phyloP scores from a whole-genome alignment of 2,329 filamentous ascomycete species.

The Juglanconis oblonga region DNA sequence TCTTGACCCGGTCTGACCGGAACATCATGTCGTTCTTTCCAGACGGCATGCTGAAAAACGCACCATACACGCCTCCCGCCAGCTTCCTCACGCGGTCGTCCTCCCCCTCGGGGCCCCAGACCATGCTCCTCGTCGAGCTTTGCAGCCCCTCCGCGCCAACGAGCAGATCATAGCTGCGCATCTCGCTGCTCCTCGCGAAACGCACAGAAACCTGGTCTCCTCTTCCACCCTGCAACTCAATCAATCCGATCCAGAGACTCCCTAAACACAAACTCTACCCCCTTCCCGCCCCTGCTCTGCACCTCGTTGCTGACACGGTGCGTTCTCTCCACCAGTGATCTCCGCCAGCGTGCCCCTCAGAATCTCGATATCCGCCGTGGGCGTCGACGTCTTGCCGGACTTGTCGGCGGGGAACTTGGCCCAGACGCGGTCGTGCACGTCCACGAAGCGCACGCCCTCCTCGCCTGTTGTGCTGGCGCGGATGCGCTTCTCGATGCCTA shows the following conservation, averaged over 20 bases:
- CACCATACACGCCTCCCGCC: slow-evolving; percentile 28
- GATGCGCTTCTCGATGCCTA: slow-evolving; percentile 36
- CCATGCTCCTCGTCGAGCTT: slow-evolving; percentile 43
- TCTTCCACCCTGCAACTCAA: slow-evolving; percentile 9
- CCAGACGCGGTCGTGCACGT: slow-evolving; percentile 24
- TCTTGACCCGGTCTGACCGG: slow-evolving; percentile 35
- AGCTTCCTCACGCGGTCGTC: slow-evolving; percentile 27
- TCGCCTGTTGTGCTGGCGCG: slow-evolving; percentile 35
- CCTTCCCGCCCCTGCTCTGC: slow-evolving; percentile 20
- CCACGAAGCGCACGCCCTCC: slow-evolving; percentile 36
- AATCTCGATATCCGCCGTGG: slow-evolving; percentile 36
- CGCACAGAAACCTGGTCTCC: slow-evolving; percentile 28
- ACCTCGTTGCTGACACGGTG: slow-evolving; percentile 1
- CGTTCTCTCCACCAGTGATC: slow-evolving; percentile 26
- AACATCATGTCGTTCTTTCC: slow-evolving; percentile 26
- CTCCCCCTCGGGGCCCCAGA: slow-evolving; percentile 29
- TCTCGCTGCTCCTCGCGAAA: slow-evolving; percentile 41
- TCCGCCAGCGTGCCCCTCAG: slow-evolving; percentile 32
- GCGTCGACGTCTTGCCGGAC: slow-evolving; percentile 27
- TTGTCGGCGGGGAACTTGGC: slow-evolving; percentile 28
- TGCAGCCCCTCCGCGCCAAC: slow-evolving; percentile 54
- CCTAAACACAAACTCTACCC: slow-evolving; percentile 31
- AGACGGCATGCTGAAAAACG: slow-evolving; percentile 38
- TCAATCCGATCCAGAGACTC: slow-evolving; percentile 6
- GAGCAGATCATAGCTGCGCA: slow-evolving; percentile 45